Base-by-base conservation (phyloP, 2,329 filamentous ascomycete genomes). In the Acrocalymma vagum region DNA sequence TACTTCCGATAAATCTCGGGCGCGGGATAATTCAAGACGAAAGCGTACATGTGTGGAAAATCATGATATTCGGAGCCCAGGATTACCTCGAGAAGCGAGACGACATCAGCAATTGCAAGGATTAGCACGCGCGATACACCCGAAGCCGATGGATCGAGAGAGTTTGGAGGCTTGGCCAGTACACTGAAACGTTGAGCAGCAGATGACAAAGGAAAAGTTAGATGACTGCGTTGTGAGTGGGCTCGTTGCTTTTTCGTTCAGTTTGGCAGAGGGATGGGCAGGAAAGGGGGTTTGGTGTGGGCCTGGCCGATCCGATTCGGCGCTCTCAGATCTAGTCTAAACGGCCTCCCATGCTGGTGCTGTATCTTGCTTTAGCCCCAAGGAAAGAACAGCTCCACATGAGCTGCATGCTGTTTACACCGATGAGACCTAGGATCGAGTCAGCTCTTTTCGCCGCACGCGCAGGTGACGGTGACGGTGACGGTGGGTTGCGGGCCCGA, bases 301-400 rank as follows among this genome's bases (percentile, higher is more conserved):
- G 60, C 58, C 59, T 35, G 27, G 52, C 24, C 45, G 59, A 63
- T 65, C 55, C 56, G 62, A 65, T 67, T 65, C 55, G 59, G 50
- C 41, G 55, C 47, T 45, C 48, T 60, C 49, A 63, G 62, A 66
- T 66, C 63, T 62, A 24, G 49, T 37, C 45, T 39, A 51, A 65
- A 67, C 62, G 62, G 59, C 60, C 53, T 52, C 48, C 45, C 49
- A 49, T 37, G 42, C 43, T 58, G 50, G 48, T 58, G 60, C 61
- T 58, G 58, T 52, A 65, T 63, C 57, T 62, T 55, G 55, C 54
- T 52, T 48, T 49, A 38, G 34, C 25, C 42, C 38, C 45, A 39
- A 43, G 29, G 34, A 24, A 32, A 31, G 22, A n/a, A n/a, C 22
- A 29, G 39, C 50, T 42, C 37, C 32, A 22, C 35, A 37, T 23